Base-by-base conservation (phyloP, 176 grass and related monocot species). In the Ensete ventricosum region DNA sequence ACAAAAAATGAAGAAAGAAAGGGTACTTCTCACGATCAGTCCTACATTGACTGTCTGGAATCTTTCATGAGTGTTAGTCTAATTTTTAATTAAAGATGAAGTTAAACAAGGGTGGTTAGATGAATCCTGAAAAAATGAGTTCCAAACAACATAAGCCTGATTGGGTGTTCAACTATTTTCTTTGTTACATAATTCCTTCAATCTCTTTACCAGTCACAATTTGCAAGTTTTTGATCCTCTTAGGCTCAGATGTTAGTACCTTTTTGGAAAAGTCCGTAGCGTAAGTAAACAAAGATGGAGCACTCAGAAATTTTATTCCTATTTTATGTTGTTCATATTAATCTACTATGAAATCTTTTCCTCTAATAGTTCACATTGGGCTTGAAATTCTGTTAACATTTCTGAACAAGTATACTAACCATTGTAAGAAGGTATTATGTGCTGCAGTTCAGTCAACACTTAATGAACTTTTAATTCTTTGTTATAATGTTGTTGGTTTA, bases 1-100 rank as follows among this genome's bases (percentile, higher is more conserved):
- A 79, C 88, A 89, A 53, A 99, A 95, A 84, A 51, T 84, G 70
- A 99, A 95, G 84, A 99, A 99, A 77, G 91, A 99, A 69, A 80
- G 87, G 91, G 96, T 95, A 81, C 24, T 54, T 49, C 70, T 83
- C 22, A 78, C 79, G 19, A 71, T 73, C 69, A 29, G 50, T 67
- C 29, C 11, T 22, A 67, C 19, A 17, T 50, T 82, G 22, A 13
- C 74, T 51, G 10, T 24, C 24, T 83, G 14, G 26, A 21, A 70
- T 64, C 14, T 59, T 64, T 62, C 6, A 22, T 25, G 14, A 29
- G 55, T 53, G 69, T 53, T 75, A 54, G 64, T 86, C 49, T 84
- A 29, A n/a, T 16, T 82, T 1, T 60, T 29, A 16, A 59, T 9
- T 22, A 55, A 11, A 27, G 17, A 54, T 2, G 12, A 24, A 26